Evolutionary conservation across 129 eudicot species (phyloP).

Genomic region (Artemisia annua): DNA sequence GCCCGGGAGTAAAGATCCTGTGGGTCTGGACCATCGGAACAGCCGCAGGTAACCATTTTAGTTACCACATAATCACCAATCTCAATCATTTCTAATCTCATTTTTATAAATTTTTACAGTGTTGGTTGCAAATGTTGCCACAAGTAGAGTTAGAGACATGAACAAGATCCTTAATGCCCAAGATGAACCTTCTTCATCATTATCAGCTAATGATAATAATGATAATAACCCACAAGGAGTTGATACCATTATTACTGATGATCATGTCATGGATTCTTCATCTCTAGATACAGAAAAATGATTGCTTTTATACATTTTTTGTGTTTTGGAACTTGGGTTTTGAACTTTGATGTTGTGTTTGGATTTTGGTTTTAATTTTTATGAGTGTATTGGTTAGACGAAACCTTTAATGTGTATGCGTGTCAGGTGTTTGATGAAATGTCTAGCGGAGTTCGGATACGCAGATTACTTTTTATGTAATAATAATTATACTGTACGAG

Average conservation of each 20-base stretch:
- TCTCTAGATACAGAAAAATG: slow-evolving; percentile 1
- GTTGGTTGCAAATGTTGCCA: slow-evolving; percentile 55
- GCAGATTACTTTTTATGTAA: too few species aligned
- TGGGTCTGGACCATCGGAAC: slow-evolving; percentile 88
- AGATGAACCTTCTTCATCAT: slow-evolving; percentile 5
- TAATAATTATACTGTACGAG: too few species aligned
- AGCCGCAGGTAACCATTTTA: slow-evolving; percentile 48
- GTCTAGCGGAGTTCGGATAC: neutral
- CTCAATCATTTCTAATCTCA: too few species aligned
- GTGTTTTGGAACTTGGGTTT: neutral
- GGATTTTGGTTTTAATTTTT: neutral
- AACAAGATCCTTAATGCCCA: slow-evolving; percentile 43
- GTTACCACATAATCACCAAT: too few species aligned
- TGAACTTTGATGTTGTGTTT: neutral
- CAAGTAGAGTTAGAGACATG: slow-evolving; percentile 53
- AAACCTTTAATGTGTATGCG: neutral
- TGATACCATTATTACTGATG: slow-evolving; percentile 16
- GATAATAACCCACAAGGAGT: slow-evolving; percentile 5
- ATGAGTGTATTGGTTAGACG: neutral
- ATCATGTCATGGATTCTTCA: slow-evolving; percentile 30
- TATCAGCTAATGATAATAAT: neutral
- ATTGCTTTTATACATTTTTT: neutral
- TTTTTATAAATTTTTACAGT: slow-evolving; percentile 34
- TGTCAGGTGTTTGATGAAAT: slow-evolving; percentile 32
- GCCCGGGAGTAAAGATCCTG: slow-evolving; percentile 76